Conservation (phyloP, 306 rosid species). For the Acacia crassicarpa region DNA sequence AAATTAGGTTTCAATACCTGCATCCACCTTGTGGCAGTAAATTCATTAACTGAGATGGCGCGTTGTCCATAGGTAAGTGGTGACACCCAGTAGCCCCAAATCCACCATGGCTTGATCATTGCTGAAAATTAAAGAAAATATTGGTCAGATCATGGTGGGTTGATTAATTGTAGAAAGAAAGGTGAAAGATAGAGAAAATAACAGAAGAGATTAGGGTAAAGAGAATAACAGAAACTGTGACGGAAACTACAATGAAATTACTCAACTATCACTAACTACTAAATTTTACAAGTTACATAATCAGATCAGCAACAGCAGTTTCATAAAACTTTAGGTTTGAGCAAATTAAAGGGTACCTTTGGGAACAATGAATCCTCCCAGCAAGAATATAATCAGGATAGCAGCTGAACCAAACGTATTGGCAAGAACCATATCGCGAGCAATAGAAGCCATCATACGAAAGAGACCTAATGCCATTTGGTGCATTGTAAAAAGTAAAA, state of each 20-base stretch:
- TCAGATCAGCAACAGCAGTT: background rate
- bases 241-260: no score
- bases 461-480: slow-evolving; percentile 92
- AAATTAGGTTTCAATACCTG: slow-evolving; percentile 47
- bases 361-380: slow-evolving; percentile 90
- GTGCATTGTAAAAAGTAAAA: slow-evolving; percentile 61
- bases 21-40: slow-evolving; percentile 76
- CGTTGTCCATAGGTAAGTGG: slow-evolving; percentile 83
- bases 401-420: slow-evolving; percentile 84
- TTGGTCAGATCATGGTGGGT: background rate
- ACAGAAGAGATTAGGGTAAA: no score
- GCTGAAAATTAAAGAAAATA: slow-evolving; percentile 39
- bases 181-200: no score
- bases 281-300: no score
- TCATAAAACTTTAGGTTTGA: background rate
- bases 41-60: slow-evolving; percentile 78
- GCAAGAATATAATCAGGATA: slow-evolving; percentile 52
- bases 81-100: slow-evolving; percentile 83
- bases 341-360: slow-evolving; percentile 43
- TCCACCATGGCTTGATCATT: slow-evolving; percentile 84
- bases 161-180: no score
- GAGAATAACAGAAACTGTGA: no score
- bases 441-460: slow-evolving; percentile 69
- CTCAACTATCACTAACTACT: no score
- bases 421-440: slow-evolving; percentile 80